Evolutionary conservation across 2,329 filamentous ascomycete species (phyloP), one percentile per base, ranked within the genome.

Genomic region (Diaporthe caulivora): DNA sequence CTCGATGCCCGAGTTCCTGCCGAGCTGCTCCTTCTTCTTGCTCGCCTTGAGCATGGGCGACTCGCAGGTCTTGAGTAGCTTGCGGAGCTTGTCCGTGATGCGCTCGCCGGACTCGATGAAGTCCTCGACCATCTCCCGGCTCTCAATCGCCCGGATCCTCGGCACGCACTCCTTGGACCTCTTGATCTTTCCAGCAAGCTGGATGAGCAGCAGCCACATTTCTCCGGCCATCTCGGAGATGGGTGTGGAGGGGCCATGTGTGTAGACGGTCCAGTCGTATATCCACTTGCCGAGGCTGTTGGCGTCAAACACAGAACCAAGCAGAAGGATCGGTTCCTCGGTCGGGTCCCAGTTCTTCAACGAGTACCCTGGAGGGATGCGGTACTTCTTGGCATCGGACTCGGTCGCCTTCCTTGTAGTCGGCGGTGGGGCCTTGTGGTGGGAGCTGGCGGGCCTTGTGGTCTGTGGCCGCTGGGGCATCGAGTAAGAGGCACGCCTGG

Each of bases 201-300:
- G 94, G 82, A 98, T 98, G 74, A 98, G 90, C 64, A 98, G 89
- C 31, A 98, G 89, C 97, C 97, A 99, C 71, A 99, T 88, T 80
- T 98, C 95, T 78, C 96, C 97, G 2, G 97, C 95, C 83, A 97
- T 92, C 77, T 98, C 95, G 70, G 95, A 91, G 80, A 98, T 94
- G 67, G 95, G 94, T 15, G 93, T 95, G 53, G 90, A 90, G 18
- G 95, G 90, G 49, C 94, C 94, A 78, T 97, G 92, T 82, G 93
- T 92, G 86, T 94, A 98, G 76, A 98, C 94, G 24, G 97, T 98
- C 97, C 97, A 99, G 88, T 98, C 97, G 84, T 98, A 99, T 80
- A 99, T 97, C 97, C 97, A 99, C 85, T 98, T 98, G 80, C 97
- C 97, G 40, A 99, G 89, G 34, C 95, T 98, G 88, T 98, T 98